Evolutionary conservation across 495 filamentous ascomycete species (phyloP).

Genomic region (Penicillium dipodomyicola): DNA sequence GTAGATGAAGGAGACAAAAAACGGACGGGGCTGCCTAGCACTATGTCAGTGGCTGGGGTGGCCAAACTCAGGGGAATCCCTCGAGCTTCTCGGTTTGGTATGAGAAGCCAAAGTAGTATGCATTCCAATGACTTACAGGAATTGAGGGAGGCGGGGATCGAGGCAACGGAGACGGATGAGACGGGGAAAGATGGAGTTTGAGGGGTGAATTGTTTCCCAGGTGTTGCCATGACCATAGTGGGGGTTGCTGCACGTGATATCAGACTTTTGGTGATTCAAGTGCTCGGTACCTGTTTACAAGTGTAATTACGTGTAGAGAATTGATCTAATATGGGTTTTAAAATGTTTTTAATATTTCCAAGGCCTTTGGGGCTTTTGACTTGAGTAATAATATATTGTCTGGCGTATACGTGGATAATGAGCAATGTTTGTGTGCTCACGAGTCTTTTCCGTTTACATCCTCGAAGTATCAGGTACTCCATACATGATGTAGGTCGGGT

Average conservation of each 20-base stretch:
- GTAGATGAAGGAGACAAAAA: constrained; percentile 24
- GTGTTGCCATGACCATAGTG: constrained; percentile 38
- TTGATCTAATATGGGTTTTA: not conserved
- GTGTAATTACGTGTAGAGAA: not conserved
- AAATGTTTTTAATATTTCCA: not conserved
- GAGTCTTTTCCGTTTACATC: not conserved
- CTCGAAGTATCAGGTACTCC: not conserved
- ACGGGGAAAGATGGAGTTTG: constrained; percentile 40
- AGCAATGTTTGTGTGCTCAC: not conserved
- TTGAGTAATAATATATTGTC: not conserved
- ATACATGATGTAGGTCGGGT: too few relatives aligned
- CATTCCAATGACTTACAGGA: constrained; percentile 18
- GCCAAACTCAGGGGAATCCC: constrained; percentile 5
- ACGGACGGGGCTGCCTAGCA: constrained; percentile 29
- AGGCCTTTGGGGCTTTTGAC: not conserved
- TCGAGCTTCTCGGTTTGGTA: not conserved
- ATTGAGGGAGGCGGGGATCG: constrained; percentile 19
- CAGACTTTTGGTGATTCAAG: constrained; percentile 23
- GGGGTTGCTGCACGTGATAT: constrained; percentile 36
- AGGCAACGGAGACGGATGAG: constrained; percentile 28
- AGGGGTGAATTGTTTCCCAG: constrained; percentile 37
- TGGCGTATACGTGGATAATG: not conserved
- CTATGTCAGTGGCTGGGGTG: constrained; percentile 33
- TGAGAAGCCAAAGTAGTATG: constrained; percentile 1
- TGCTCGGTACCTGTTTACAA: constrained; percentile 1